Evolutionary conservation across 2,329 filamentous ascomycete genomes (phyloP).

Genomic region (Botryotinia calthae): DNA sequence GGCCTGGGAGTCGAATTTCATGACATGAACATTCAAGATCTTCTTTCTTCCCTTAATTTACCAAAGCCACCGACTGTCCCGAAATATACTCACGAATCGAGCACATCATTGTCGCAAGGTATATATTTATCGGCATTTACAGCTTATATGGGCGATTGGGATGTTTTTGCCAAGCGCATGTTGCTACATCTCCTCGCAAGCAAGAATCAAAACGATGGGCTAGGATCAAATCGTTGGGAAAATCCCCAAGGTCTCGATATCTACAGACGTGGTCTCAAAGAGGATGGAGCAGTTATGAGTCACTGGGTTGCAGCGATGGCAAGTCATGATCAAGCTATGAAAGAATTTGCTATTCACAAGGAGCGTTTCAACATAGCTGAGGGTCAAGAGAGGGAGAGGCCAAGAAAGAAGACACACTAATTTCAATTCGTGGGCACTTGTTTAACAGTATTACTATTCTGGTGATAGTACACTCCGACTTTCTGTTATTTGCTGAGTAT

Average conservation of each 20-base stretch:
- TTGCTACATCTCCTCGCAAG: slow-evolving; percentile 55
- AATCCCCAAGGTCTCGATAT: slow-evolving; percentile 48
- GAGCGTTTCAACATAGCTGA: slow-evolving; percentile 45
- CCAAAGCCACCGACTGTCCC: slow-evolving; percentile 48
- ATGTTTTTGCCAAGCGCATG: slow-evolving; percentile 51
- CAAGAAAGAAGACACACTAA: slow-evolving; percentile 23
- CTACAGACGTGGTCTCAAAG: slow-evolving; percentile 59
- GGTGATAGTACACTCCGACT: background rate
- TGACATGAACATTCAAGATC: slow-evolving; percentile 42
- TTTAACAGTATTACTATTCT: slow-evolving; percentile 10
- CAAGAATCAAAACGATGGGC: slow-evolving; percentile 41
- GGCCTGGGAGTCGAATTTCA: slow-evolving; percentile 46
- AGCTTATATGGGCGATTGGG: slow-evolving; percentile 53
- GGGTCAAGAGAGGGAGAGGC: slow-evolving; percentile 28
- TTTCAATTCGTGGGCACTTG: background rate
- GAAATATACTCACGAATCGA: slow-evolving; percentile 38
- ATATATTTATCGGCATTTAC: slow-evolving; percentile 55
- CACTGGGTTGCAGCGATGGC: slow-evolving; percentile 60
- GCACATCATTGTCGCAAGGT: slow-evolving; percentile 39
- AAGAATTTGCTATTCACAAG: slow-evolving; percentile 53
- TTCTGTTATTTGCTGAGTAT: slow-evolving; percentile 12
- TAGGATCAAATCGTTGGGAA: slow-evolving; percentile 44
- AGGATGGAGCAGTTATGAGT: slow-evolving; percentile 62
- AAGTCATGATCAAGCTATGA: slow-evolving; percentile 57
- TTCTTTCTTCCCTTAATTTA: slow-evolving; percentile 51